Conservation (phyloP, 257 asterid species). For the Scutellaria galericulata region DNA sequence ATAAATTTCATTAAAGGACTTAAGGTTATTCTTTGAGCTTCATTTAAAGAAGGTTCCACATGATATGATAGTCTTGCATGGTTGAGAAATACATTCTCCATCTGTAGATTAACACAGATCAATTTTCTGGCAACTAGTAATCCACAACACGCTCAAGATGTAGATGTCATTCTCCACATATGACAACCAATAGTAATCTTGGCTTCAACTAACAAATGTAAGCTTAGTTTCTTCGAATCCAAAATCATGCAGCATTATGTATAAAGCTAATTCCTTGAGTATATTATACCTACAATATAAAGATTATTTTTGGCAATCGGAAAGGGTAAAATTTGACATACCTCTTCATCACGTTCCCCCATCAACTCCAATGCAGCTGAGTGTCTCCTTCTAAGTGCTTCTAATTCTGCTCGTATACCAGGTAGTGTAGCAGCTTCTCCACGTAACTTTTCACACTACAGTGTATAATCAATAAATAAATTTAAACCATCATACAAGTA, state of each 20-base stretch:
- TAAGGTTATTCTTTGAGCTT: no score
- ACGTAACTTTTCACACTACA: conserved; percentile 84
- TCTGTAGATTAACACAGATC: neutral
- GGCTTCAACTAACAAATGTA: neutral
- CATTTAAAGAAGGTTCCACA: no score
- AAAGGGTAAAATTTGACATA: conserved; percentile 36
- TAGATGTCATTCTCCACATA: neutral
- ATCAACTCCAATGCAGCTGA: conserved; percentile 95
- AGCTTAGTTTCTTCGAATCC: neutral
- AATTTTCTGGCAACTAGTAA: conserved; percentile 14
- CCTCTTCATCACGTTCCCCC: conserved; percentile 99
- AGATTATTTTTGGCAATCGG: conserved; percentile 19
- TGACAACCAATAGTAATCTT: neutral
- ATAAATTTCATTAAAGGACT: neutral
- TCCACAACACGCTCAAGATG: neutral
- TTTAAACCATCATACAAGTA: conserved; percentile 3
- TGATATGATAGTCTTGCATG: neutral
- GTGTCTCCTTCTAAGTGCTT: conserved; percentile 91
- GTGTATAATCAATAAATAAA: conserved; percentile 24
- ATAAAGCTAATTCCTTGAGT: conserved; percentile 3
- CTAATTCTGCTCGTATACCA: conserved; percentile 91
- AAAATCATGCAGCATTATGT: neutral
- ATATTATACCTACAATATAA: neutral
- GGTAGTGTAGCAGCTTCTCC: conserved; percentile 83
- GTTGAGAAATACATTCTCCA: neutral